phyloP scores from a whole-genome alignment of 768 basidiomycete species.

The Lentinula raphanica region DNA sequence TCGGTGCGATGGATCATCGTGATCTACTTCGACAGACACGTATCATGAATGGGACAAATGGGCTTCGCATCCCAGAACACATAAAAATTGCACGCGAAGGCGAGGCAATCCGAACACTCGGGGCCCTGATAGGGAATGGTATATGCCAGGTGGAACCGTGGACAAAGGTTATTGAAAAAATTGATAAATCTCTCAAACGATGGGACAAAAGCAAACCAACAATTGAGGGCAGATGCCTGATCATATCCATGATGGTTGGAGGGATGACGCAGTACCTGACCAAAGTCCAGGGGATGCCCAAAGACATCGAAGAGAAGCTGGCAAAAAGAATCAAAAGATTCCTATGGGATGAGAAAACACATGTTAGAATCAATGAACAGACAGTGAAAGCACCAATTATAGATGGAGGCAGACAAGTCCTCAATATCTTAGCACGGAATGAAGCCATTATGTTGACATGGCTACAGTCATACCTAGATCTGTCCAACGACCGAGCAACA shows the following conservation, averaged over 20 bases:
- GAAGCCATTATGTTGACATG: constrained; percentile 16
- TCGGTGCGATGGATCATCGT: constrained; percentile 7
- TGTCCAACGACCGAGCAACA: constrained; percentile 11
- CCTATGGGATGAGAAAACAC: constrained; percentile 12
- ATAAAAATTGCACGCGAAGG: constrained; percentile 13
- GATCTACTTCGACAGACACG: neutral
- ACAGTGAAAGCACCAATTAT: constrained; percentile 9
- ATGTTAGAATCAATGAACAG: constrained; percentile 17
- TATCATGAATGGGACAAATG: neutral
- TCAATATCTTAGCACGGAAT: constrained; percentile 9
- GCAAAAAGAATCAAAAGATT: constrained; percentile 14
- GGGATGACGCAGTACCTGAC: constrained; percentile 27
- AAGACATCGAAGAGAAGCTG: constrained; percentile 7
- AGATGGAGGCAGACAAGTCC: constrained; percentile 1
- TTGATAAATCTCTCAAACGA: neutral
- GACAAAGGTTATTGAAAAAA: constrained; percentile 15
- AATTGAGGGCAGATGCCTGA: constrained; percentile 8
- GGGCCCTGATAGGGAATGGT: constrained; percentile 20
- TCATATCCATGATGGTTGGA: constrained; percentile 13
- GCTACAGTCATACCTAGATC: constrained; percentile 17
- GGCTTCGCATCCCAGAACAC: neutral
- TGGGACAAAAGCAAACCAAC: constrained; percentile 17
- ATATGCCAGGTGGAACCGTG: constrained; percentile 9
- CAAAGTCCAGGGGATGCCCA: constrained; percentile 26
- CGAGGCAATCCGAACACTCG: constrained; percentile 10